phyloP scores from a whole-genome alignment of 2,329 filamentous ascomycete species.

The Calonectria hawksworthii region DNA sequence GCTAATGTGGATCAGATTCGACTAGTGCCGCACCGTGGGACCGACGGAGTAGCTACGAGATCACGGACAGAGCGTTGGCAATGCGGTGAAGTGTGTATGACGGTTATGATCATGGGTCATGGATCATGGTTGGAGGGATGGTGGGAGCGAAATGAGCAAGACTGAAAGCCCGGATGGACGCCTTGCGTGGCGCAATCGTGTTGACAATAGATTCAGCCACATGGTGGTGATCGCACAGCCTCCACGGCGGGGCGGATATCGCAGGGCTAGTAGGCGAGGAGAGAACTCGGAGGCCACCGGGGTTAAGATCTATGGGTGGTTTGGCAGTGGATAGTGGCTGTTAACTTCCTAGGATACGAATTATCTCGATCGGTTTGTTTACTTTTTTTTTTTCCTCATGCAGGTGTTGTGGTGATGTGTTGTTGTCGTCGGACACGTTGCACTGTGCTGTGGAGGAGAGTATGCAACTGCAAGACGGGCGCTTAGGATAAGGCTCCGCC shows the following conservation, averaged over 20 bases:
- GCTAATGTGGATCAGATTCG: neutral
- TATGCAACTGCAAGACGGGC: neutral
- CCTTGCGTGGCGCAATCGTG: slow-evolving; percentile 33
- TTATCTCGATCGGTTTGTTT: neutral
- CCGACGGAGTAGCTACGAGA: neutral
- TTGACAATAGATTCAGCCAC: slow-evolving; percentile 3
- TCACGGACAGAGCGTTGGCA: neutral
- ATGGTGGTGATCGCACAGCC: slow-evolving; percentile 11
- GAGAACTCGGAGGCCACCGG: neutral
- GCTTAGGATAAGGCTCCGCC: neutral
- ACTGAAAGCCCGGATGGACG: slow-evolving; percentile 23
- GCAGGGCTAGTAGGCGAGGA: neutral
- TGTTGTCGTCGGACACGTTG: neutral
- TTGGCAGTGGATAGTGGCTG: neutral
- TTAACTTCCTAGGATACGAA: neutral
- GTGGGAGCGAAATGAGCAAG: neutral
- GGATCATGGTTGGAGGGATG: neutral
- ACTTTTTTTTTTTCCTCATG: neutral
- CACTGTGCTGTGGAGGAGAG: neutral
- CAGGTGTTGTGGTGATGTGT: neutral
- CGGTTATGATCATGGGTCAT: neutral
- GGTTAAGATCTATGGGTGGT: neutral
- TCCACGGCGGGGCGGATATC: neutral
- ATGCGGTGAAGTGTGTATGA: neutral
- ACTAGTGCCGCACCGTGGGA: neutral